These are phyloP conservation scores for Saturnispora silvae DNA, from an alignment of 805 yeast species.

Conservation along the genomic window DNA sequence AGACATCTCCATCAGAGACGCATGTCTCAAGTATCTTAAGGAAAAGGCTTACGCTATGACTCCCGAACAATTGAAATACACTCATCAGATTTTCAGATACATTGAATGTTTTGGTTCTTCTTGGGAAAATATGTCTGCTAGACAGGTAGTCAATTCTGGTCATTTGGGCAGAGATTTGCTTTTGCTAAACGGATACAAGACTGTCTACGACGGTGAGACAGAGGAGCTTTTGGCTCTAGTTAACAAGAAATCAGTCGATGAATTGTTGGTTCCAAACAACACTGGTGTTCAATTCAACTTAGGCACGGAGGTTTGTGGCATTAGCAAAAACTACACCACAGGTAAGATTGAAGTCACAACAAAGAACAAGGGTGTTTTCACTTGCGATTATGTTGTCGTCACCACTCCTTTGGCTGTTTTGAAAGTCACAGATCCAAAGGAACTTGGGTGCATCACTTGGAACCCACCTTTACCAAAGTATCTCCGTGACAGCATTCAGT, in stretches of 20 bases:
- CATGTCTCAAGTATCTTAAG: slow-evolving; percentile 36
- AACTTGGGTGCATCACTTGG: slow-evolving; percentile 24
- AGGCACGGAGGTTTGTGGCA: slow-evolving; percentile 19
- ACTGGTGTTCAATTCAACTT: slow-evolving; percentile 12
- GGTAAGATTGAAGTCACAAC: slow-evolving; percentile 16
- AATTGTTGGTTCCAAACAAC: slow-evolving; percentile 6
- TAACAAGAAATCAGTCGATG: slow-evolving; percentile 4
- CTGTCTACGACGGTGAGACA: slow-evolving; percentile 23
- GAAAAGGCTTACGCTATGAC: slow-evolving; percentile 37
- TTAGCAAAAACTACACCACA: slow-evolving; percentile 15
- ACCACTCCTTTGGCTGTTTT: slow-evolving; percentile 43
- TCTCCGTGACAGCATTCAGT: slow-evolving; percentile 17
- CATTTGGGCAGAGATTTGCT: slow-evolving; percentile 63
- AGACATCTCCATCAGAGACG: slow-evolving; percentile 47
- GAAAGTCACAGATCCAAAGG: slow-evolving; percentile 22
- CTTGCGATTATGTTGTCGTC: slow-evolving; percentile 33
- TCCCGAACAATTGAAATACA: slow-evolving; percentile 38
- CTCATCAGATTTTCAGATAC: slow-evolving; percentile 42
- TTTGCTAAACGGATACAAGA: slow-evolving; percentile 47
- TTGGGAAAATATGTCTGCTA: slow-evolving; percentile 54
- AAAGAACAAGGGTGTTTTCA: slow-evolving; percentile 13
- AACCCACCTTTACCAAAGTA: slow-evolving; percentile 26
- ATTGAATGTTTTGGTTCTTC: slow-evolving; percentile 61
- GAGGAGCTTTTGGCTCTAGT: slow-evolving; percentile 16
- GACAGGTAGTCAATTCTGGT: slow-evolving; percentile 33